Conservation (phyloP, 2,329 filamentous ascomycete species). For the Truncatella angustata region DNA sequence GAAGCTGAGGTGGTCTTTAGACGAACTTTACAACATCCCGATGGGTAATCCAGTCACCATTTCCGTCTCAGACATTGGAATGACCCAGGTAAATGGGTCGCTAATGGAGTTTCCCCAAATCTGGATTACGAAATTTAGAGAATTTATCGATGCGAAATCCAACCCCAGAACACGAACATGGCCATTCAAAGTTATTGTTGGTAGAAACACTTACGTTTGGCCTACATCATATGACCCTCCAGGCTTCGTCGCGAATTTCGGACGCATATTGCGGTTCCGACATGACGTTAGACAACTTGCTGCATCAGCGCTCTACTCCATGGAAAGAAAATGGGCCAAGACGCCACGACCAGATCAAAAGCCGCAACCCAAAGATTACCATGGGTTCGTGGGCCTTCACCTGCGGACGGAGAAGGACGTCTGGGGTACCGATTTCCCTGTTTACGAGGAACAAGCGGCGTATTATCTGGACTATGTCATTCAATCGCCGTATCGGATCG, state of each 20-base stretch:
- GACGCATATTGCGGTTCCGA: conserved; percentile 35
- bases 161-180: conserved; percentile 25
- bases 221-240: conserved; percentile 28
- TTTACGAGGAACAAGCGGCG: conserved; percentile 31
- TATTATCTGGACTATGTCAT: conserved; percentile 29
- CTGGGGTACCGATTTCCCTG: conserved; percentile 19
- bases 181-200: conserved; percentile 32
- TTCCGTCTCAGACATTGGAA: conserved; percentile 19
- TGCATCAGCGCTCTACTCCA: conserved; percentile 31
- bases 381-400: conserved; percentile 33
- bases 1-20: conserved; percentile 30
- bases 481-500: conserved; percentile 25
- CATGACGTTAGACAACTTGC: conserved; percentile 32
- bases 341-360: conserved; percentile 11
- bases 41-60: conserved; percentile 24
- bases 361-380: conserved; percentile 15
- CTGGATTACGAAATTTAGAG: conserved; percentile 21
- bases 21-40: conserved; percentile 33
- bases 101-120: conserved; percentile 21
- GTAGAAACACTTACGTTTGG: conserved; percentile 26
- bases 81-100: conserved; percentile 18
- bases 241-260: conserved; percentile 32
- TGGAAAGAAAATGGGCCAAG: conserved; percentile 25
- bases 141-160: conserved; percentile 23
- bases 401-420: conserved; percentile 34